Evolutionary conservation across 2,329 filamentous ascomycete genomes (phyloP).

Genomic region (Cladophialophora immunda): DNA sequence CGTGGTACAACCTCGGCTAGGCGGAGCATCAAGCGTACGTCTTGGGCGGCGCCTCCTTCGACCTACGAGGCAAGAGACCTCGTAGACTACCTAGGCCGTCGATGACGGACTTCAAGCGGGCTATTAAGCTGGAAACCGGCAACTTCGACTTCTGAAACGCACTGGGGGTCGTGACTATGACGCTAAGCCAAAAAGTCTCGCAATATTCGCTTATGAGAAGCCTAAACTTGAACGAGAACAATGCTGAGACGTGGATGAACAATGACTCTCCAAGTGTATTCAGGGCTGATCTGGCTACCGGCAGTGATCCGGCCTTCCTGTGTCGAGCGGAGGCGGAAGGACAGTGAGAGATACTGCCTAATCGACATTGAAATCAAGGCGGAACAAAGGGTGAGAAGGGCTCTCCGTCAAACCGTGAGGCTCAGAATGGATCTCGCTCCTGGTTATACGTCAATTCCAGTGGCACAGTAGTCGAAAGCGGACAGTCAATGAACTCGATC

Average conservation of each 20-base stretch:
- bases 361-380: too few species aligned
- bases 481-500: too few species aligned
- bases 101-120: conserved; percentile 90
- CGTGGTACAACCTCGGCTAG: conserved; percentile 97
- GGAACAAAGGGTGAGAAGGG: too few species aligned
- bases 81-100: conserved; percentile 78
- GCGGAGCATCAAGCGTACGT: conserved; percentile 83
- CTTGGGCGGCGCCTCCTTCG: conserved; percentile 49
- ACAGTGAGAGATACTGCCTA: too few species aligned
- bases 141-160: conserved; percentile 98
- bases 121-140: conserved; percentile 92
- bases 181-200: conserved; percentile 83
- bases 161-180: conserved; percentile 87
- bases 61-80: conserved; percentile 59
- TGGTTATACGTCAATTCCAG: too few species aligned
- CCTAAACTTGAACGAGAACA: conserved; percentile 87
- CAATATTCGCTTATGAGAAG: conserved; percentile 94
- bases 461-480: too few species aligned
- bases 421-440: too few species aligned
- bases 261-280: too few species aligned
- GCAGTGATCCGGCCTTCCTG: too few species aligned
- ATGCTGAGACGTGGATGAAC: conserved; percentile 89
- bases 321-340: too few species aligned
- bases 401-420: too few species aligned
- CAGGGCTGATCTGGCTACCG: too few species aligned